Conservation (phyloP, 345 rosid species). For the Hibiscus tridactylites region DNA sequence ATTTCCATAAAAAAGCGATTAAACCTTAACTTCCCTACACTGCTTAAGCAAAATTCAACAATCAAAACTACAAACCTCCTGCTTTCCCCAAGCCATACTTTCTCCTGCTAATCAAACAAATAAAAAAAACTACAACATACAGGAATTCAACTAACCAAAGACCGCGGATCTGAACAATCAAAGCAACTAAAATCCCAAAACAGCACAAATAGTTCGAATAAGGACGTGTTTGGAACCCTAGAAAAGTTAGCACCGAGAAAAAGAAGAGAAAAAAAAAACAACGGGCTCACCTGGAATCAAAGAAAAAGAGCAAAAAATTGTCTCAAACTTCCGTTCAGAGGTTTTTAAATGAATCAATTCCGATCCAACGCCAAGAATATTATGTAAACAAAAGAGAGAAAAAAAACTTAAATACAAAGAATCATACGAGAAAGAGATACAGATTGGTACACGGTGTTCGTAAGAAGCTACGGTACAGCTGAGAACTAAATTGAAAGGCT, state of each 20-base stretch:
- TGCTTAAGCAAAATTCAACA: background rate
- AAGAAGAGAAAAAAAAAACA: background rate
- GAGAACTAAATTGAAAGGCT: conserved; percentile 10
- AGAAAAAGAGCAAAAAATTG: background rate
- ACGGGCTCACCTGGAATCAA: conserved; percentile 20
- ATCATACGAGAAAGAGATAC: background rate
- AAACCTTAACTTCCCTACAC: background rate
- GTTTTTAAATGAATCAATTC: background rate
- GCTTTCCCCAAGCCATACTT: background rate
- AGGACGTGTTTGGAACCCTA: background rate
- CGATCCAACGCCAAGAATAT: conserved; percentile 6
- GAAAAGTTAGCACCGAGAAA: background rate
- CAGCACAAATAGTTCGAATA: background rate
- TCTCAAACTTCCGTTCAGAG: background rate
- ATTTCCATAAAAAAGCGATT: background rate
- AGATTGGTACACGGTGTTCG: conserved; percentile 9
- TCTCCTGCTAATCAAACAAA: background rate
- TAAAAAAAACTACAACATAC: background rate
- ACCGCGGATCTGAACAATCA: conserved; percentile 31
- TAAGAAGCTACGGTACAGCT: conserved; percentile 24
- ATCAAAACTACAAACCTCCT: background rate
- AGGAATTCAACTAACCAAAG: conserved; percentile 8
- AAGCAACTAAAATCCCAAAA: conserved; percentile 6
- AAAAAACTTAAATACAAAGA: background rate
- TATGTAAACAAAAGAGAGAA: background rate